Base-by-base conservation (phyloP, 306 rosid genomes). In the Hippophae gyantsensis region DNA sequence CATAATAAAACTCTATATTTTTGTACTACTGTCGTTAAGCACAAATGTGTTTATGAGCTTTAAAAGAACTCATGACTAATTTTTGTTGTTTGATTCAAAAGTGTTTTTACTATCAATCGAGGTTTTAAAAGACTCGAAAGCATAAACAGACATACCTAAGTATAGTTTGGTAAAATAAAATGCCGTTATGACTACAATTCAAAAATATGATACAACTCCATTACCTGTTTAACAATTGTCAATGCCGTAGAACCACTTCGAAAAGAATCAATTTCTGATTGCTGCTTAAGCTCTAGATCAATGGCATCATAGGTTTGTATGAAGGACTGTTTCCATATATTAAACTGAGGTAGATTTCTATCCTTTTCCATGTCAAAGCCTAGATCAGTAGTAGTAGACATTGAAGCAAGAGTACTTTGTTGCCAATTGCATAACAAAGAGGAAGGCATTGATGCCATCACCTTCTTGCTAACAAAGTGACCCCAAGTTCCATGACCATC, bases 401-500 rank as follows among this genome's bases (percentile, higher is more conserved):
- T 70, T 73, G 62, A 72, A 71, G 89, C 77, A 56, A 89, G 45
- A 52, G 70, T 72, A 52, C 66, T 72, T 54, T 75, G 63, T 67
- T 87, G 90, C 94, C 90, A 84, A 54, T 74, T 77, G 81, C 84
- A 69, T 7, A 86, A 73, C 70, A 90, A 67, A 53, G 74, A 60
- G 11, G 77, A 45, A 25, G 95, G 95, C 50, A 90, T 18, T 13
- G 80, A 78, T 68, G 87, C 67, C 48, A 76, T 84, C 9, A 81
- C 95, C 75, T 75, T 81, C 71, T 75, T 87, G 66, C 94, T 77
- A 5, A 86, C 82, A 54, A 77, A 62, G 74, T 90, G 94, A 44
- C 97, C 97, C 95, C 94, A 87, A 4, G 84, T 80, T 0, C 97
- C 95, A 78, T 90, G 94, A 4, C 97, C 97, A 69, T 90, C 90